Evolutionary conservation across 2,329 filamentous ascomycete species (phyloP).

Genomic region (Grosmannia serpens): DNA sequence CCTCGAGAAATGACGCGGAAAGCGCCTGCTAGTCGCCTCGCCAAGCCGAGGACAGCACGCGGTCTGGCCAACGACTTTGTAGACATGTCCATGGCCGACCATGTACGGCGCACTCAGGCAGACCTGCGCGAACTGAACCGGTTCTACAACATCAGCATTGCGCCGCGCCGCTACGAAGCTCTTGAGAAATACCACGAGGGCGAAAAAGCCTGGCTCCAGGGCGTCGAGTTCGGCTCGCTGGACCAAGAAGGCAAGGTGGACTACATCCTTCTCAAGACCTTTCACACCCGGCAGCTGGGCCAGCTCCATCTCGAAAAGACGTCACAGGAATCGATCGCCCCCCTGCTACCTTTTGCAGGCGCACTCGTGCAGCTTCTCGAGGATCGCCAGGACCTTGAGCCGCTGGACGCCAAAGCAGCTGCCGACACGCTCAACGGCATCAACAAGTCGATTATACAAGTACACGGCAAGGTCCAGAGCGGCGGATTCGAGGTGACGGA

Average conservation of each 20-base stretch:
- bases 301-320: conserved; percentile 27
- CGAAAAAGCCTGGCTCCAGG: not conserved
- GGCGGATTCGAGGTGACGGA: conserved; percentile 25
- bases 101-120: not conserved
- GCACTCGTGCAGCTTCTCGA: conserved; percentile 34
- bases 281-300: conserved; percentile 23
- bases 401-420: conserved; percentile 27
- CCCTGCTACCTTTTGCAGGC: conserved; percentile 32
- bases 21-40: not conserved
- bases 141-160: not conserved
- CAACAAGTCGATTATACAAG: not conserved
- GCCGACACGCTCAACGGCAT: conserved; percentile 17
- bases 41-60: not conserved
- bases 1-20: not conserved
- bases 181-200: not conserved
- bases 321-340: conserved; percentile 24
- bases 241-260: conserved; percentile 35
- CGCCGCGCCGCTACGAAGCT: not conserved
- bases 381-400: conserved; percentile 28
- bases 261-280: conserved; percentile 37
- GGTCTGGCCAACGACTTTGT: not conserved
- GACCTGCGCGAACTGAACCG: not conserved
- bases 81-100: not conserved
- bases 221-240: conserved; percentile 10
- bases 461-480: conserved; percentile 13